Percentiles rank a stretch among this genome's conserved stretches.
phyloP scores from a whole-genome alignment of 129 eudicot genomes.

The sunflower (Helianthus annuus) region HanXRQr2.0-SUNRISE NC_035434.2:166283537-166284036 shows the following conservation, averaged over 20 bases:
- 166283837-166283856: constrained; percentile 83
- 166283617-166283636: too few relatives aligned
- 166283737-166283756: constrained; percentile 17
- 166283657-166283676: too few relatives aligned
- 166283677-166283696: background rate
- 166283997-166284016: constrained; percentile 83
- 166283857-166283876: constrained; percentile 99
- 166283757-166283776: constrained; percentile 98
- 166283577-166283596: too few relatives aligned
- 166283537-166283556: too few relatives aligned
- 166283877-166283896: constrained; percentile 55
- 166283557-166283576: too few relatives aligned
- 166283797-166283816: constrained; percentile 97
- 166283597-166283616: too few relatives aligned
- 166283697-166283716: background rate
- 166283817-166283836: constrained; percentile 93
- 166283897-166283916: background rate
- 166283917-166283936: background rate
- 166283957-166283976: constrained; percentile 42
- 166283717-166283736: background rate
- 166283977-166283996: constrained; percentile 87
- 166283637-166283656: too few relatives aligned
- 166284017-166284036: constrained; percentile 87
- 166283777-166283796: constrained; percentile 98
- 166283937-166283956: constrained; percentile 21